A percentile compares a stretch with the other conserved stretches of the same genome.
Conservation (phyloP, 495 filamentous ascomycete genomes). For the Articulospora tetracladia region DNA sequence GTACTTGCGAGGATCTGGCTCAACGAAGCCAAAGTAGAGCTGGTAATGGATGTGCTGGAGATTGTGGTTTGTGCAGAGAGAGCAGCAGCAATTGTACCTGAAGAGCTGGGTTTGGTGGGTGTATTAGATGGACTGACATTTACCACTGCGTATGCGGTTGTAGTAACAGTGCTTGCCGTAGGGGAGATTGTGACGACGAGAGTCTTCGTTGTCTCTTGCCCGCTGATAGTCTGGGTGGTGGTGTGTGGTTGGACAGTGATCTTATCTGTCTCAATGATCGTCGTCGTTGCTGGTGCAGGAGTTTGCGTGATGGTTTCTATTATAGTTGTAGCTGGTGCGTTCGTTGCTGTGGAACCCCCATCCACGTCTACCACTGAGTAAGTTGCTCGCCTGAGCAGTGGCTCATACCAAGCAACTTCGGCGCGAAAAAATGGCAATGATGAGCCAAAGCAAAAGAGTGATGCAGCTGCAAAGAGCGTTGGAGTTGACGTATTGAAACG, state of each 20-base stretch:
- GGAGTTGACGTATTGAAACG: slow-evolving; percentile 15
- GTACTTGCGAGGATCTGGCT: neutral
- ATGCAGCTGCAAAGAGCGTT: slow-evolving; percentile 17
- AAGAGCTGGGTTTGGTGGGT: neutral
- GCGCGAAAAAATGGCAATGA: slow-evolving; percentile 18
- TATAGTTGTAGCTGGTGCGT: slow-evolving; percentile 8
- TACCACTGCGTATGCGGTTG: slow-evolving; percentile 19
- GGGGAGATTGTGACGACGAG: slow-evolving; percentile 17
- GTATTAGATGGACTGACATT: slow-evolving; percentile 15
- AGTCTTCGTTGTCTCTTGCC: slow-evolving; percentile 13
- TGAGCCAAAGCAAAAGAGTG: slow-evolving; percentile 13
- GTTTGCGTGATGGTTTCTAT: slow-evolving; percentile 17
- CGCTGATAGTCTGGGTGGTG: slow-evolving; percentile 11
- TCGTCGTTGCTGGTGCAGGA: slow-evolving; percentile 16
- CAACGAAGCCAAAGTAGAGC: neutral
- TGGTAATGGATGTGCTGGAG: neutral
- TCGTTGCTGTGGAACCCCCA: slow-evolving; percentile 16
- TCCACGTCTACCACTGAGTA: slow-evolving; percentile 28
- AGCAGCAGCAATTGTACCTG: neutral
- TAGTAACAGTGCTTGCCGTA: slow-evolving; percentile 11
- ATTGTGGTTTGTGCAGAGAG: neutral
- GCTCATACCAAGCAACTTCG: neutral
- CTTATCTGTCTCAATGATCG: slow-evolving; percentile 18
- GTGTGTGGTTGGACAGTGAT: slow-evolving; percentile 11
- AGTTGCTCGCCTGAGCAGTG: slow-evolving; percentile 21